Conservation (phyloP, 805 yeast species). For the Schizosaccharomyces lindneri region DNA sequence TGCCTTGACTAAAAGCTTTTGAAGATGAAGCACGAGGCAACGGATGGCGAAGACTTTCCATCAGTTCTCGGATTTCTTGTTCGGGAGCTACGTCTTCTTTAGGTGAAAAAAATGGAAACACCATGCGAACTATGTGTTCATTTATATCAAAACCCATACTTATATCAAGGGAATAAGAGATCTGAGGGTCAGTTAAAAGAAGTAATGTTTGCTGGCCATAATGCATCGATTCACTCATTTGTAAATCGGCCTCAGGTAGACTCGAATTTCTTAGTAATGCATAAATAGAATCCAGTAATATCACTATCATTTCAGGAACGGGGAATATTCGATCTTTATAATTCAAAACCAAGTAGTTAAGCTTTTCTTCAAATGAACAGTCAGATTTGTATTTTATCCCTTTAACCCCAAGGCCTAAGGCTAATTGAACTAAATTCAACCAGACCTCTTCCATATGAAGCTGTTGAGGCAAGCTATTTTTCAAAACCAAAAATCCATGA, state of each 20-base stretch:
- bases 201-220: background rate
- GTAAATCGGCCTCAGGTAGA: too few species aligned
- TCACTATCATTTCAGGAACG: background rate
- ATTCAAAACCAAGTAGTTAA: background rate
- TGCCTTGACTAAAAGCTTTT: background rate
- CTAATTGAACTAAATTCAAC: background rate
- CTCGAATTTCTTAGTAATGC: too few species aligned
- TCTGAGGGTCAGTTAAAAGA: background rate
- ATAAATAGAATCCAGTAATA: background rate
- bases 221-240: background rate
- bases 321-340: background rate
- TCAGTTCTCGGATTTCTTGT: background rate
- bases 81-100: background rate
- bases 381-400: background rate
- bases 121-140: background rate
- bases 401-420: background rate
- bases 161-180: background rate
- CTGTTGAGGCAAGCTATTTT: background rate
- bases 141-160: background rate
- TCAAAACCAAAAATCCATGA: constrained; percentile 1
- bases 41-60: background rate
- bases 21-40: background rate
- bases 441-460: background rate
- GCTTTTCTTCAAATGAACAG: background rate
- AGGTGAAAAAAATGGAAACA: background rate